These are phyloP conservation scores for Cytospora mali DNA, from an alignment of 2,329 filamentous ascomycete genomes.

Conservation along the genomic window DNA sequence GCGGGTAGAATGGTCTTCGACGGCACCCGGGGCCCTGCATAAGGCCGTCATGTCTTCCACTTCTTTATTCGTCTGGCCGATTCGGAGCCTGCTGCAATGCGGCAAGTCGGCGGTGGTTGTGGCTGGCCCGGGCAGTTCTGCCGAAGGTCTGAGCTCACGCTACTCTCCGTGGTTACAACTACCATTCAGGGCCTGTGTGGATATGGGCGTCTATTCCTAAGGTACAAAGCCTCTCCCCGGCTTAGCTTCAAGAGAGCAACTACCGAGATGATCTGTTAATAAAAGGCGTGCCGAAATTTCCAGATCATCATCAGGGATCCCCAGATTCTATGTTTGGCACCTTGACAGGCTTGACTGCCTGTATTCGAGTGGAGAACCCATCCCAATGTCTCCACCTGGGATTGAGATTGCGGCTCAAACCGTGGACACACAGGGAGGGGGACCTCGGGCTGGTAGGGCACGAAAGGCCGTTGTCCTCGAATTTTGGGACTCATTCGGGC, in stretches of 20 bases:
- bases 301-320: slow-evolving; percentile 1
- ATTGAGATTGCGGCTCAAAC: slow-evolving; percentile 20
- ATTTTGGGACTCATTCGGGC: neutral
- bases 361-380: neutral
- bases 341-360: slow-evolving; percentile 20
- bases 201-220: neutral
- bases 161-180: neutral
- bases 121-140: neutral
- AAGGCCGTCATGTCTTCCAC: too few species aligned
- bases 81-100: too few species aligned
- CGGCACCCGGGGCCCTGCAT: too few species aligned
- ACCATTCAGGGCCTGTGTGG: neutral
- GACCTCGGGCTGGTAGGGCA: neutral
- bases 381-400: neutral
- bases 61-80: too few species aligned
- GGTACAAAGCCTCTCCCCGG: neutral
- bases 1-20: too few species aligned
- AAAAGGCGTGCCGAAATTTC: neutral
- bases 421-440: too few species aligned
- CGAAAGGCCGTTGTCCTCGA: neutral
- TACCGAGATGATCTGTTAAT: neutral
- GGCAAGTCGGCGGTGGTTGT: too few species aligned
- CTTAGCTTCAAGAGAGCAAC: neutral
- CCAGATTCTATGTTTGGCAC: slow-evolving; percentile 26
- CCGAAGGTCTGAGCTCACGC: neutral